phyloP scores from a whole-genome alignment of 352 stramenopile genomes.

The Globisporangium heterothallicum region DNA sequence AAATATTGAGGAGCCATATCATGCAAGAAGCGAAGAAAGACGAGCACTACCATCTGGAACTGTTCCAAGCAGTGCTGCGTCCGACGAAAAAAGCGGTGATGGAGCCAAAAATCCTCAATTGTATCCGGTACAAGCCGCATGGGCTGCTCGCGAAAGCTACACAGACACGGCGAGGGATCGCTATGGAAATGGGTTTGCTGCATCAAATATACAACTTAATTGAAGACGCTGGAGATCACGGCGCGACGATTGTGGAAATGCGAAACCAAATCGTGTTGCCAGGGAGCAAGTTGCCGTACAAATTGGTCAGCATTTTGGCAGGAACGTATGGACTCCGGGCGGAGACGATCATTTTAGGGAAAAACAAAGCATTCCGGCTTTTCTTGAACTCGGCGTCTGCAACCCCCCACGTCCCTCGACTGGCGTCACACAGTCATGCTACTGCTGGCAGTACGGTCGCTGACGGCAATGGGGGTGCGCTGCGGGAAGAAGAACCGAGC shows the following conservation, averaged over 20 bases:
- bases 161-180: conserved; percentile 29
- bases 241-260: conserved; percentile 71
- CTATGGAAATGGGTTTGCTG: conserved; percentile 61
- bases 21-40: conserved; percentile 63
- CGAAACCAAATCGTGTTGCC: conserved; percentile 65
- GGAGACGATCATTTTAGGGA: conserved; percentile 71
- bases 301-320: conserved; percentile 59
- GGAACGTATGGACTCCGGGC: conserved; percentile 68
- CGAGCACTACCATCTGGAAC: conserved; percentile 50
- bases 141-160: too few species aligned
- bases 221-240: conserved; percentile 52
- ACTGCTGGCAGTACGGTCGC: too few species aligned
- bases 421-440: conserved; percentile 4
- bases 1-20: conserved; percentile 59
- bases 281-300: conserved; percentile 75
- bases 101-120: conserved; percentile 78
- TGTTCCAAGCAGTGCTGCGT: conserved; percentile 73
- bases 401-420: too few species aligned
- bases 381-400: conserved; percentile 29
- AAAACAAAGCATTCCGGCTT: conserved; percentile 77
- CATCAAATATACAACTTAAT: conserved; percentile 71
- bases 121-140: conserved; percentile 55
- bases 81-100: conserved; percentile 40
- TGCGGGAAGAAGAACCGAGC: background rate
- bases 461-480: too few species aligned